Base-by-base conservation (phyloP, 352 stramenopile species). In the Pythium periplocum region DNA sequence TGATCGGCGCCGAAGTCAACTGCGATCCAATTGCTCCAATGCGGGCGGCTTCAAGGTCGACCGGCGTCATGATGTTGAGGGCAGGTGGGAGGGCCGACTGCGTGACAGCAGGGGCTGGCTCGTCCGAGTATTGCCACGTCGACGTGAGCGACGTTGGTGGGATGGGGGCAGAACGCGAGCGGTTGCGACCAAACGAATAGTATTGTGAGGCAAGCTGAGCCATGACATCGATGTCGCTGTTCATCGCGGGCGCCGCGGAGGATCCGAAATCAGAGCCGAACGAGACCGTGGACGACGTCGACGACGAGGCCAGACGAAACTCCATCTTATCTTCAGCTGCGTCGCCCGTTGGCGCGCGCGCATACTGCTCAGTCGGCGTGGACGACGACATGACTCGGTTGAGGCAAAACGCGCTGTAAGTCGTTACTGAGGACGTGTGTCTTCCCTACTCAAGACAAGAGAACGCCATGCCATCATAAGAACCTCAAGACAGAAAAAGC, bases 131-230 rank as follows among this genome's bases (percentile, higher is more conserved):
- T 45, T 77, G 70, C 80, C 80, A 90, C 34, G 73, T 70, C 37
- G 70, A 65, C n/a, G 59, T 62, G 32, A 58, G 53, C 17, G 68
- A 66, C n/a, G 80, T 70, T 30, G 80, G 77, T 32, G 81, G 73
- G 32, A 90, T 85, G 12, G 76, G 80, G 30, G 78, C 80, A 52
- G 78, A 91, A 48, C 73, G 80, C 51, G 78, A 87, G 35, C 80
- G 81, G 61, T 83, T 89, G 48, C 76, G 76, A 41, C 74, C 83
- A 46, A 76, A 64, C 34, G 70, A 70, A 64, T 90, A 92, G 48
- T 92, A 92, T 62, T 90, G 80, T 38, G 77, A 90, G 38, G 82
- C 82, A 36, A 92, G 55, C 61, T 92, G 82, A 45, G 82, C 78
- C 79, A 92, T 90, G 35, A 92, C 77, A 56, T 92, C 82, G 61